A percentile compares a stretch with the other conserved stretches of the same genome.
Evolutionary conservation across 352 stramenopile genomes (phyloP).

Genomic region (Pythium monospermum): DNA sequence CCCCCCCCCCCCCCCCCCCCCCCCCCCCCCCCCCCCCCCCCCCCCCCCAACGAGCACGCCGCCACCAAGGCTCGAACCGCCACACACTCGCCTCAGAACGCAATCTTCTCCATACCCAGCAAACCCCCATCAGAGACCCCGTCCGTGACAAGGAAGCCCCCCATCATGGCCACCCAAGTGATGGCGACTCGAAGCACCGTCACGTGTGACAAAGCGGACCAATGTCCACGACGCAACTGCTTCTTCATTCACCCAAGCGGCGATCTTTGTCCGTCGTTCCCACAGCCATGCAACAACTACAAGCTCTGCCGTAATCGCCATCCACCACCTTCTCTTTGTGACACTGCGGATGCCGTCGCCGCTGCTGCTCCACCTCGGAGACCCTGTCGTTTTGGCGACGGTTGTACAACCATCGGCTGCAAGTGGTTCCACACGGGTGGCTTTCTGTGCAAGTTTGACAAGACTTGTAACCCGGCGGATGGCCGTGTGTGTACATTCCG

Average conservation of each 20-base stretch:
- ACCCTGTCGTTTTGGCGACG: not conserved
- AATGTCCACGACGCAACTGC: slow-evolving; percentile 15
- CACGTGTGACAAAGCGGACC: slow-evolving; percentile 7
- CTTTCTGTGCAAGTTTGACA: slow-evolving; percentile 2
- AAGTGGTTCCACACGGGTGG: slow-evolving; percentile 8
- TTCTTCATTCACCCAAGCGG: slow-evolving; percentile 12
- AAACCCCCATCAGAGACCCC: too few species aligned
- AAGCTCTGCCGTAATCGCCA: slow-evolving; percentile 7
- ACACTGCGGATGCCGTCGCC: not conserved
- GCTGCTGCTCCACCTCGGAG: not conserved
- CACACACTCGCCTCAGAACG: not conserved
- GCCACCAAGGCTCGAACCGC: not conserved
- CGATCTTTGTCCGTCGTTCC: slow-evolving; percentile 14
- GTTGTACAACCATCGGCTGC: not conserved
- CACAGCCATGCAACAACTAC: slow-evolving; percentile 4
- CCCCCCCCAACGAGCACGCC: not conserved
- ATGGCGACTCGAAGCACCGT: not conserved
- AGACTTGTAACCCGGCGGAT: not conserved
- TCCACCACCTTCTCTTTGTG: slow-evolving; percentile 2
- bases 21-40: too few species aligned
- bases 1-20: too few species aligned
- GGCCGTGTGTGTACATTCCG: not conserved
- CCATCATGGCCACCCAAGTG: slow-evolving; percentile 1
- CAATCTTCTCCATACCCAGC: too few species aligned
- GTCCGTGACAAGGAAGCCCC: not conserved